Conservation (phyloP, 148 eudicot species). For the Amaranthus cruentus region DNA sequence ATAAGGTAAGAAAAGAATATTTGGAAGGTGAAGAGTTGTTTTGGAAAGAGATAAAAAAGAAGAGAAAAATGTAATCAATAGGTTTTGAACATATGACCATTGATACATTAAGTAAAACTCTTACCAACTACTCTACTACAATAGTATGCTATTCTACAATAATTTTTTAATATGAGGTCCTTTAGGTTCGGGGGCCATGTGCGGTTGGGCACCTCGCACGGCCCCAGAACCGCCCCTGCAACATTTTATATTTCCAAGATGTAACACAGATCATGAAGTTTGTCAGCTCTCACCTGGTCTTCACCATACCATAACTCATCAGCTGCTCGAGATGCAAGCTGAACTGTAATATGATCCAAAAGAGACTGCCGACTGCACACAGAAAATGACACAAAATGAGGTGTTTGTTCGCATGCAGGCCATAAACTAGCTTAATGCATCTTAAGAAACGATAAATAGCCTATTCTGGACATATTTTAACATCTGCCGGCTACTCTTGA, state of each 20-base stretch:
- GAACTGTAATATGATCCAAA: conserved; percentile 84
- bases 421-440: not conserved
- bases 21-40: too few species aligned
- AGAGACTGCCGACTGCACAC: conserved; percentile 77
- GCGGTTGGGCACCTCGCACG: too few species aligned
- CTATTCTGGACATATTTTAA: not conserved
- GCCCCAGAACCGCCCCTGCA: too few species aligned
- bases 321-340: conserved; percentile 91
- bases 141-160: too few species aligned
- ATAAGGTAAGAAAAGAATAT: too few species aligned
- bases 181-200: too few species aligned
- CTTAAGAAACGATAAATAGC: not conserved
- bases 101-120: too few species aligned
- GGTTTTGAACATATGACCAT: too few species aligned
- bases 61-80: too few species aligned
- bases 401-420: not conserved
- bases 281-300: conserved; percentile 48
- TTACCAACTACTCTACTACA: too few species aligned
- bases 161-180: too few species aligned
- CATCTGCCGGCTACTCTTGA: not conserved
- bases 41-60: too few species aligned
- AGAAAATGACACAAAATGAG: conserved; percentile 3
- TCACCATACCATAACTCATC: conserved; percentile 86
- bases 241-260: not conserved
- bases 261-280: not conserved